Conservation (phyloP, 2,329 filamentous ascomycete species). For the Colletotrichum chrysophilum region DNA sequence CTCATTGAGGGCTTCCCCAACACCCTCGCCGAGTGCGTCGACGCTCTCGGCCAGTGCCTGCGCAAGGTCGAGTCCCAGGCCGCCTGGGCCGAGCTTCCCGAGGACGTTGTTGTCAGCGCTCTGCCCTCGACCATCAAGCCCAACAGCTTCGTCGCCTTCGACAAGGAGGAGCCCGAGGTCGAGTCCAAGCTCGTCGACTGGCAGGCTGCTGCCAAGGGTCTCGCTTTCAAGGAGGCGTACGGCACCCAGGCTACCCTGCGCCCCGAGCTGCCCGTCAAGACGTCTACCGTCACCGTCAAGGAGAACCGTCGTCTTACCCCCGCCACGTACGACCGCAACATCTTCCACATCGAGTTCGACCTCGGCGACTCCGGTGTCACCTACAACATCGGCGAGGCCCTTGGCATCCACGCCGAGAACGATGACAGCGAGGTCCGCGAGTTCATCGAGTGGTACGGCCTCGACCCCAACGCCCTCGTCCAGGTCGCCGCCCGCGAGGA, state of each 20-base stretch:
- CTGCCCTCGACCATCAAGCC: slow-evolving; percentile 71
- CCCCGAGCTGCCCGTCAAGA: slow-evolving; percentile 86
- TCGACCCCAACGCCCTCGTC: slow-evolving; percentile 84
- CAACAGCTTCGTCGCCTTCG: slow-evolving; percentile 84
- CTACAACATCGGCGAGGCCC: slow-evolving; percentile 96
- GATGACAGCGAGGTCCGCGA: slow-evolving; percentile 77
- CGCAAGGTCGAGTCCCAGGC: slow-evolving; percentile 78
- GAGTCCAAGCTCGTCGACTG: slow-evolving; percentile 72
- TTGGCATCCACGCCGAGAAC: slow-evolving; percentile 96
- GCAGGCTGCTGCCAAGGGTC: slow-evolving; percentile 83
- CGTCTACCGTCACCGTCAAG: slow-evolving; percentile 86
- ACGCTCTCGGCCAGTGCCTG: slow-evolving; percentile 73
- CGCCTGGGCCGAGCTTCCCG: slow-evolving; percentile 76
- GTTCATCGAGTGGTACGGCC: slow-evolving; percentile 90
- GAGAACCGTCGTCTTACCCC: slow-evolving; percentile 96
- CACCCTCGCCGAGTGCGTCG: slow-evolving; percentile 61
- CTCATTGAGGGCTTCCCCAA: slow-evolving; percentile 55
- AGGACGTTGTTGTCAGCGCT: slow-evolving; percentile 55
- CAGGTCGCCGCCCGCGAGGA: slow-evolving; percentile 90
- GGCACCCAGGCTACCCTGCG: slow-evolving; percentile 75
- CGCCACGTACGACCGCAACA: slow-evolving; percentile 90
- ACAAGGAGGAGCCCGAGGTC: slow-evolving; percentile 76
- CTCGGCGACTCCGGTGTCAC: slow-evolving; percentile 88
- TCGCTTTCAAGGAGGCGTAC: slow-evolving; percentile 95
- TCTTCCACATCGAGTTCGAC: slow-evolving; percentile 99